Evolutionary conservation across 2,329 filamentous ascomycete genomes (phyloP).

Genomic region (Colletotrichum sp.): DNA sequence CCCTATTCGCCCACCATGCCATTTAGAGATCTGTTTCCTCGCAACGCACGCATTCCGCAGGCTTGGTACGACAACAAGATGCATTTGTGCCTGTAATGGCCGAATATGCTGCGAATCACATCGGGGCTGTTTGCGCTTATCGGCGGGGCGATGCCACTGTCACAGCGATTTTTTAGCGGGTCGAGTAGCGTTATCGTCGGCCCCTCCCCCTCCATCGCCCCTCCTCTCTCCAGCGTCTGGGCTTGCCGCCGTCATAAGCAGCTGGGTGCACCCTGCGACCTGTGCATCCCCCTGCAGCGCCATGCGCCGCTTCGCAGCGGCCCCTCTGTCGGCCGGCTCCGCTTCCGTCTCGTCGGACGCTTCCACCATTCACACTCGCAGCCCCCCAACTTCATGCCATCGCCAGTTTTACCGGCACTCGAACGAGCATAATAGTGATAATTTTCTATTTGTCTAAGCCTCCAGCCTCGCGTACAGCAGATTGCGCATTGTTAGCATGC

Average conservation of each 20-base stretch:
- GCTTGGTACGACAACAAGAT: neutral
- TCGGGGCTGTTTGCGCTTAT: constrained; percentile 8
- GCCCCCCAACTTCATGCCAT: neutral
- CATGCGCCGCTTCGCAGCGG: neutral
- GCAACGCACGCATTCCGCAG: neutral
- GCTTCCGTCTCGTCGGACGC: constrained; percentile 4
- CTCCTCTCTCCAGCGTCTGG: neutral
- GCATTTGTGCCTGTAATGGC: neutral
- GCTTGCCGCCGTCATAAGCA: neutral
- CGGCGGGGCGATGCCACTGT: neutral
- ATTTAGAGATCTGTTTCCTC: neutral
- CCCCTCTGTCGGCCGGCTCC: constrained; percentile 19
- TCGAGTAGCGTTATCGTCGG: neutral
- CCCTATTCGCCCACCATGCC: neutral
- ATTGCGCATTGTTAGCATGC: too few species aligned
- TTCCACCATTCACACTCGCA: neutral
- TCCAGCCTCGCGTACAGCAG: too few species aligned
- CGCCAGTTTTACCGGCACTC: too few species aligned
- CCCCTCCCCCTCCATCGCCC: neutral
- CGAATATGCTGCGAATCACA: constrained; percentile 6
- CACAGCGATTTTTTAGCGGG: neutral
- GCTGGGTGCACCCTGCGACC: neutral
- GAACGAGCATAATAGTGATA: too few species aligned
- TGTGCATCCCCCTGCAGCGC: constrained; percentile 4
- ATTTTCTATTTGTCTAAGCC: too few species aligned